phyloP scores from a whole-genome alignment of 768 basidiomycete species.

The Phanerodontia chrysosporium region DNA sequence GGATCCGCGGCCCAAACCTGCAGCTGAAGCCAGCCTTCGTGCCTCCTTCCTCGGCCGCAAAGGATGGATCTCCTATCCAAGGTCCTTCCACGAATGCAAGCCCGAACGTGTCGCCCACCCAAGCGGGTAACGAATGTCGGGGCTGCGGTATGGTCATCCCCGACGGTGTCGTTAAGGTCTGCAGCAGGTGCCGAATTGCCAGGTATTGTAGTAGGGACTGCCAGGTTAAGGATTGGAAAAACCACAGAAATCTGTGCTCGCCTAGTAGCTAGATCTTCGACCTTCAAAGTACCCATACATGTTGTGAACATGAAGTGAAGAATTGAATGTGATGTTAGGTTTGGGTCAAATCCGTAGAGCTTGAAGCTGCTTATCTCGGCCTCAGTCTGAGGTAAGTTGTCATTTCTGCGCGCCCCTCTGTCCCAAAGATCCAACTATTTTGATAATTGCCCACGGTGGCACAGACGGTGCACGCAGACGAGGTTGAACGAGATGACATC shows the following conservation, averaged over 20 bases:
- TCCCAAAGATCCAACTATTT: no score
- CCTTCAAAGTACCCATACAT: no score
- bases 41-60: not conserved
- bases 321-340: no score
- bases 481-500: no score
- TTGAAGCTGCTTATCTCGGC: no score
- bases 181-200: slow-evolving; percentile 3
- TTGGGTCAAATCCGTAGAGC: no score
- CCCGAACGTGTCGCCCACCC: not conserved
- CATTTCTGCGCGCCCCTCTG: no score
- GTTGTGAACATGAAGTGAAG: no score
- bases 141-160: not conserved
- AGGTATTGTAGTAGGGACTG: slow-evolving; percentile 6
- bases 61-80: not conserved
- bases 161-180: not conserved
- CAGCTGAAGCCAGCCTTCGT: not conserved
- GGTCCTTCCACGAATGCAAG: not conserved
- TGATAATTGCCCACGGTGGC: no score
- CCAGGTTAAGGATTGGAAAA: slow-evolving; percentile 6
- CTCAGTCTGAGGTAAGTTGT: no score
- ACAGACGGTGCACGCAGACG: no score
- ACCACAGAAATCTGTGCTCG: not conserved
- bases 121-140: not conserved
- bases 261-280: no score
- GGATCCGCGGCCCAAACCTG: not conserved